These are phyloP conservation scores for Solanum commersonii DNA, from an alignment of 257 asterid species.

Conservation along the genomic window DNA sequence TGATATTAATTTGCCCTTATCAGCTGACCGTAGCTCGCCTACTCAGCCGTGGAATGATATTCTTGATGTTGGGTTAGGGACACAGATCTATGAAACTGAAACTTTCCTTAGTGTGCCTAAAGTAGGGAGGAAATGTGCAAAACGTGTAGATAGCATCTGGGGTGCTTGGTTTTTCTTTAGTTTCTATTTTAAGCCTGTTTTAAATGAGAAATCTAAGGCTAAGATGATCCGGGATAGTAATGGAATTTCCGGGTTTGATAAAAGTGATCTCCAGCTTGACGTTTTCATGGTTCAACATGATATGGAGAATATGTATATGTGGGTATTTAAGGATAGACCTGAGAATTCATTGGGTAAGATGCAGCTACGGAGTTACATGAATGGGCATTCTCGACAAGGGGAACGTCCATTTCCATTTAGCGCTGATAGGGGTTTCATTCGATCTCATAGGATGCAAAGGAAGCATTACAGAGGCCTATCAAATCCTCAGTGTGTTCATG, in stretches of 20 bases:
- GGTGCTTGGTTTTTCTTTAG: slow-evolving; percentile 86
- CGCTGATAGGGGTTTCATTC: slow-evolving; percentile 53
- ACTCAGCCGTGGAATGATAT: slow-evolving; percentile 54
- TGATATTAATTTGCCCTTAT: slow-evolving; percentile 61
- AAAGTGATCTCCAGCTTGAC: slow-evolving; percentile 57
- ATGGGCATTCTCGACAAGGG: slow-evolving; percentile 74
- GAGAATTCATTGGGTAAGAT: slow-evolving; percentile 78
- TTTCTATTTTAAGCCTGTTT: slow-evolving; percentile 66
- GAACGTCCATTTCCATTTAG: slow-evolving; percentile 68
- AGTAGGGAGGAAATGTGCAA: slow-evolving; percentile 42
- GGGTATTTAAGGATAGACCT: slow-evolving; percentile 76
- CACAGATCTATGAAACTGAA: slow-evolving; percentile 45
- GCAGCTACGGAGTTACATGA: slow-evolving; percentile 76
- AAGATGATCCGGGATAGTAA: slow-evolving; percentile 42
- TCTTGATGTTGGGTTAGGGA: slow-evolving; percentile 56
- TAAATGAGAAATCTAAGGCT: slow-evolving; percentile 53
- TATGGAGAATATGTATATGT: slow-evolving; percentile 84
- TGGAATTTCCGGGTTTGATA: slow-evolving; percentile 56
- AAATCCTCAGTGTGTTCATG: slow-evolving; percentile 70
- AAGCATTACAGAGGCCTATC: slow-evolving; percentile 71
- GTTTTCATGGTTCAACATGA: slow-evolving; percentile 73
- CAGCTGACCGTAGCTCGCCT: slow-evolving; percentile 58
- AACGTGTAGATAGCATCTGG: slow-evolving; percentile 63
- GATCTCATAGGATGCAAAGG: slow-evolving; percentile 71
- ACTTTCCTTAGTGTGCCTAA: slow-evolving; percentile 37